Conservation (phyloP, 1,284 basidiomycete species). For the Testicularia cyperi region DNA sequence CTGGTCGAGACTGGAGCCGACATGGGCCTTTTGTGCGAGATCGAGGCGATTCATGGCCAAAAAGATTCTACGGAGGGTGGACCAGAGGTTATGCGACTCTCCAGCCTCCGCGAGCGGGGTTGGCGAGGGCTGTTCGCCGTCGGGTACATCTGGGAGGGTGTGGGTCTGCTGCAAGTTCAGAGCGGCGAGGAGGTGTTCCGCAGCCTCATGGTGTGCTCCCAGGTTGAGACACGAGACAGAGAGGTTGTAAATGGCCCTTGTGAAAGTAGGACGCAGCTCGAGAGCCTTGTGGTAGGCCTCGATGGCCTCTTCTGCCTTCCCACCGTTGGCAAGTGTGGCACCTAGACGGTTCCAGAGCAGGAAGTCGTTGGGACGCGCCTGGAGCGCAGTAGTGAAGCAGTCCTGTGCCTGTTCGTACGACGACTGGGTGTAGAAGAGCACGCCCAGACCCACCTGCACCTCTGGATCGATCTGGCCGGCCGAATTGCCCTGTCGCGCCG, state of each 20-base stretch:
- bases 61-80: slow-evolving; percentile 78
- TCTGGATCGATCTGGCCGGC: slow-evolving; percentile 78
- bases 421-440: slow-evolving; percentile 83
- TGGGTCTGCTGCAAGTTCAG: slow-evolving; percentile 72
- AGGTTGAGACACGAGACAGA: slow-evolving; percentile 98
- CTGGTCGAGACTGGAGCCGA: slow-evolving; percentile 67
- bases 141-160: slow-evolving; percentile 55
- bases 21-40: slow-evolving; percentile 64
- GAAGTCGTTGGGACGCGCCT: slow-evolving; percentile 82
- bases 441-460: slow-evolving; percentile 88
- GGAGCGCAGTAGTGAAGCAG: slow-evolving; percentile 84
- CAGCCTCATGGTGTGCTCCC: slow-evolving; percentile 90
- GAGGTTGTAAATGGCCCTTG: slow-evolving; percentile 95
- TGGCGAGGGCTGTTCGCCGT: slow-evolving; percentile 28
- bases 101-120: slow-evolving; percentile 51
- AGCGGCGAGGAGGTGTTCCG: slow-evolving; percentile 92
- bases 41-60: slow-evolving; percentile 63
- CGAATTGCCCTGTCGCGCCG: slow-evolving; percentile 69
- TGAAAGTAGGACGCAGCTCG: slow-evolving; percentile 91
- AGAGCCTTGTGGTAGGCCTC: slow-evolving; percentile 91
- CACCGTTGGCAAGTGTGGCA: slow-evolving; percentile 91
- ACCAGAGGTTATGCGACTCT: slow-evolving; percentile 73
- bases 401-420: slow-evolving; percentile 81
- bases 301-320: slow-evolving; percentile 87
- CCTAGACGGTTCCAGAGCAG: slow-evolving; percentile 94